phyloP scores from a whole-genome alignment of 2,329 filamentous ascomycete species.

The Cladosporium velox region DNA sequence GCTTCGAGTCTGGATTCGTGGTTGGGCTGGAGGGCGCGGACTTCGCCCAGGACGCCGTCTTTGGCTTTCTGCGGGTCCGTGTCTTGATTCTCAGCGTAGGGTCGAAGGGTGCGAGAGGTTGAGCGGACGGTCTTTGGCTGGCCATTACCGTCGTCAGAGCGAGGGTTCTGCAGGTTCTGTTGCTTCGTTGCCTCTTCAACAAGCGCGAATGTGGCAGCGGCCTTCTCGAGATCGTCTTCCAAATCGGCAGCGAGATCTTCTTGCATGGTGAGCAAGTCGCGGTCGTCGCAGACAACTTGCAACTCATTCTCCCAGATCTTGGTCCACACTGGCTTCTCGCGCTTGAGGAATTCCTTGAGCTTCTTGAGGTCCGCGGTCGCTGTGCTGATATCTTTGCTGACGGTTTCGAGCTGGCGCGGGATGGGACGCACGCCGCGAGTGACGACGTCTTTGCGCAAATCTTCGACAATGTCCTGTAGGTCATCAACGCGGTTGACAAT shows the following conservation, averaged over 20 bases:
- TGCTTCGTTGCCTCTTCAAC: conserved; percentile 99
- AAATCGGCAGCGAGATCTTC: conserved; percentile 92
- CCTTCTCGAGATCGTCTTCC: conserved; percentile 93
- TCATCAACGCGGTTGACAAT: conserved; percentile 93
- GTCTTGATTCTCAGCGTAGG: conserved; percentile 45
- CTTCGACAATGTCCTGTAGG: conserved; percentile 94
- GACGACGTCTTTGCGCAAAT: conserved; percentile 96
- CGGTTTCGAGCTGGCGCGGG: conserved; percentile 83
- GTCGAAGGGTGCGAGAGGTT: conserved; percentile 35
- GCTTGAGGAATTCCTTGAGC: conserved; percentile 87
- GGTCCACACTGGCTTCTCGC: conserved; percentile 95
- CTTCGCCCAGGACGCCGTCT: conserved; percentile 88
- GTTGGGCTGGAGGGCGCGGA: conserved; percentile 89
- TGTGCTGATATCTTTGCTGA: conserved; percentile 81
- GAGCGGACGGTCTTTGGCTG: conserved; percentile 39
- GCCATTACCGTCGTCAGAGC: conserved; percentile 22
- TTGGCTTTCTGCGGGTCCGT: conserved; percentile 80
- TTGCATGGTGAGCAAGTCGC: conserved; percentile 92
- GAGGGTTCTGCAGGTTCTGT: conserved; percentile 73
- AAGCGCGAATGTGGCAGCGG: conserved; percentile 85
- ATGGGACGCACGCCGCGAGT: conserved; percentile 86
- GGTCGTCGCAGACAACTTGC: conserved; percentile 91
- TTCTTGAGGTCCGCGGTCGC: conserved; percentile 87
- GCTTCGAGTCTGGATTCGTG: conserved; percentile 91
- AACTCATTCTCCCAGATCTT: conserved; percentile 99